Percentiles rank a stretch among this genome's conserved stretches.
phyloP scores from a whole-genome alignment of 2,329 filamentous ascomycete genomes.

The Claviceps monticola region DNA sequence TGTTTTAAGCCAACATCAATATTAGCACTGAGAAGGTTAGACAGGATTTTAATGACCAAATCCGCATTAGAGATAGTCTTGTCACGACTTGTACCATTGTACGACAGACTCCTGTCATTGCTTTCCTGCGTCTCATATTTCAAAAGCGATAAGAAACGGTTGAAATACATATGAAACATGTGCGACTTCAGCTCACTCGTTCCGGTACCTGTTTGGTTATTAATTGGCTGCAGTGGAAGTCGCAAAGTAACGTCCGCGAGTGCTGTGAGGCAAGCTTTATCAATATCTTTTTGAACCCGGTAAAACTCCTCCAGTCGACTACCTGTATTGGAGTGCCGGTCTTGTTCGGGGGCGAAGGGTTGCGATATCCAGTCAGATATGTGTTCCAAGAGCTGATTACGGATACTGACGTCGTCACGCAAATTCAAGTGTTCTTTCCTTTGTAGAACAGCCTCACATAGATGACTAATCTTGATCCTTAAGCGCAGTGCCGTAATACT shows the following conservation, averaged over 20 bases:
- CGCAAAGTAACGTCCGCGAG: conserved; percentile 54
- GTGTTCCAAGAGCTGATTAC: conserved; percentile 54
- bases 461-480: conserved; percentile 55
- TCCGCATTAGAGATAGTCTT: conserved; percentile 44
- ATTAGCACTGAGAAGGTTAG: conserved; percentile 56
- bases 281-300: conserved; percentile 49
- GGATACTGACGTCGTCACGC: conserved; percentile 52
- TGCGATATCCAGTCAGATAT: conserved; percentile 56
- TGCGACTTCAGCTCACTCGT: conserved; percentile 56
- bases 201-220: conserved; percentile 51
- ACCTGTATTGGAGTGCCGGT: conserved; percentile 15
- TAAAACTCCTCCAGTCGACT: conserved; percentile 41
- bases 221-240: conserved; percentile 50
- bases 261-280: conserved; percentile 49
- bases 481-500: conserved; percentile 43
- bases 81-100: conserved; percentile 30
- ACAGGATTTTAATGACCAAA: conserved; percentile 52
- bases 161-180: conserved; percentile 61
- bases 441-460: conserved; percentile 50
- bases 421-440: conserved; percentile 56
- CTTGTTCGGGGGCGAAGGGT: conserved; percentile 34
- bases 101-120: conserved; percentile 12
- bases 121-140: conserved; percentile 40
- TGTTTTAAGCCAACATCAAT: conserved; percentile 60
- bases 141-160: conserved; percentile 51